Evolutionary conservation across 495 filamentous ascomycete species (phyloP), one percentile per base, ranked within the genome.

Genomic region (Acidiella bohemica): DNA sequence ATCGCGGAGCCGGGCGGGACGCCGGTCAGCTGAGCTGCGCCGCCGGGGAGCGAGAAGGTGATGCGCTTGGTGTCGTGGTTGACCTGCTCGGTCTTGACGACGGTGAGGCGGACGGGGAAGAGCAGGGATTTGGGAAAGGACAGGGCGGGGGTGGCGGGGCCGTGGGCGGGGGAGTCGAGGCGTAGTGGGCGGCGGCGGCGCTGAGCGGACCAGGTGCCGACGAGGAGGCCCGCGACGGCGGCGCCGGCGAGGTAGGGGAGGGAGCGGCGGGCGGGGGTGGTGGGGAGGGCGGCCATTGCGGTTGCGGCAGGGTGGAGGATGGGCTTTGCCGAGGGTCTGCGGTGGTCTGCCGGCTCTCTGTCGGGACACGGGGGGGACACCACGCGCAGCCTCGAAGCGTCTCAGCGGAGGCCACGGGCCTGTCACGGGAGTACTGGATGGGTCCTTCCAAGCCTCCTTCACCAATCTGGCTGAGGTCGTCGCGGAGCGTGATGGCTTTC

Each of bases 1-100:
- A 54, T 48, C 7, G 51, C 51, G 35, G 47, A 24, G 24, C 38
- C 37, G 18, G 34, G 23, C 5, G 43, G 29, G 3, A 51, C 43
- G 22, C 48, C 48, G 38, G 25, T 39, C 21, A 51, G 34, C 27
- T 46, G 36, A 25, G 16, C 25, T 3, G 33, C 13, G 9, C 43
- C 48, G 11, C 43, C 48, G 2, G 48, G 48, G 4, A 51, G 43
- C 4, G 32, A 31, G 23, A 51, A 47, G 39, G 48, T 51, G 19
- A 51, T 42, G 6, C 34, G 19, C 31, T 47, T 51, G 22, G 43
- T 51, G 30, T 51, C 48, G 38, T 51, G 48, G 28, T 51, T 51
- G 19, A 50, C 22, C 31, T 51, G 48, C 28, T 51, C 43, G 12
- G 37, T 32, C 13, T 27, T 24, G 5, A 28, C 32, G 8, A 51